Percentiles rank a stretch among this genome's conserved stretches.
Evolutionary conservation across 208 protist genomes (phyloP).

Genomic region (Leishmania major): DNA sequence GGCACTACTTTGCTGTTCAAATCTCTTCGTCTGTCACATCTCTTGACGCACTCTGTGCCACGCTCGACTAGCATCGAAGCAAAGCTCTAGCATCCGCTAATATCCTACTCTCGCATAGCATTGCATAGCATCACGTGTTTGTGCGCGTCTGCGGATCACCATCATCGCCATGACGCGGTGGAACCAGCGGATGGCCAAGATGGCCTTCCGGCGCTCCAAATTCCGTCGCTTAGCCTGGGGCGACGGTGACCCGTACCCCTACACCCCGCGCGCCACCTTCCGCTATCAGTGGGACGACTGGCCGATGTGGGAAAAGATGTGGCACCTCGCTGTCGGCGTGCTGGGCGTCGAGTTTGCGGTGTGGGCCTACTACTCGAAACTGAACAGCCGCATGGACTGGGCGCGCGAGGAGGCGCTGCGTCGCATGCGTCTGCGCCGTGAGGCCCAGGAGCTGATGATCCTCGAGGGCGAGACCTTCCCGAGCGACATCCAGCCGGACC

Average conservation of each 20-base stretch:
- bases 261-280: slow-evolving; percentile 88
- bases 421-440: slow-evolving; percentile 86
- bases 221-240: slow-evolving; percentile 90
- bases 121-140: background rate
- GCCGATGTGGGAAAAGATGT: slow-evolving; percentile 80
- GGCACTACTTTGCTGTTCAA: no score
- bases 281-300: slow-evolving; percentile 92
- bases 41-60: no score
- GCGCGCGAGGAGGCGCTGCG: slow-evolving; percentile 88
- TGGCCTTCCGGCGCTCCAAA: slow-evolving; percentile 87
- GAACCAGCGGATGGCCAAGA: slow-evolving; percentile 92
- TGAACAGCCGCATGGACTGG: slow-evolving; percentile 88
- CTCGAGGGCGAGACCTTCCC: slow-evolving; percentile 81
- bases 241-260: slow-evolving; percentile 89
- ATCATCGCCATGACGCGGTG: slow-evolving; percentile 58
- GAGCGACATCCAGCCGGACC: slow-evolving; percentile 61
- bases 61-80: no score
- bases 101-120: no score
- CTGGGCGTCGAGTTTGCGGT: slow-evolving; percentile 71
- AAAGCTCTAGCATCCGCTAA: no score
- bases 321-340: slow-evolving; percentile 71
- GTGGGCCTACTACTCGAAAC: slow-evolving; percentile 87
- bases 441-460: slow-evolving; percentile 91
- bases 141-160: background rate
- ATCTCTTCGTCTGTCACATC: no score